A percentile compares a stretch with the other conserved stretches of the same genome.
These are phyloP conservation scores for Rhizopus delemar DNA, from an alignment of 371 early-diverging fungal genomes.

Conservation along the genomic window DNA sequence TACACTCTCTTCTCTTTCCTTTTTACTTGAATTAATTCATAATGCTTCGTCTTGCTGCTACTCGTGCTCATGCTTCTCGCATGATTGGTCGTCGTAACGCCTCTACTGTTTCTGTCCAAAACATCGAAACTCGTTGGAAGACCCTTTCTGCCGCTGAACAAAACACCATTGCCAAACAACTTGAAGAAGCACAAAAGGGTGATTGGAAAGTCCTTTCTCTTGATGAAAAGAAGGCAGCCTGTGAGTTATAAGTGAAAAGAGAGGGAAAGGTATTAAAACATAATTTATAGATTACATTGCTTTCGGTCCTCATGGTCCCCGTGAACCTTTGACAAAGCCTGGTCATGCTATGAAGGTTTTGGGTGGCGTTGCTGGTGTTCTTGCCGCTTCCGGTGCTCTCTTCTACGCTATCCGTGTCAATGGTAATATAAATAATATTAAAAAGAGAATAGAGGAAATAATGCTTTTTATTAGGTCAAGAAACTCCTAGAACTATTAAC, in stretches of 20 bases:
- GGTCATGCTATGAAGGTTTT: slow-evolving; percentile 74
- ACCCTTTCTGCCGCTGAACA: slow-evolving; percentile 85
- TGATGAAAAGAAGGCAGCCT: slow-evolving; percentile 92
- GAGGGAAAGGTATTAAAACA: too few relatives aligned
- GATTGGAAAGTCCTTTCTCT: slow-evolving; percentile 91
- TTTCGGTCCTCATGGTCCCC: slow-evolving; percentile 92
- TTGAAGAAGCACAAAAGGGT: slow-evolving; percentile 84
- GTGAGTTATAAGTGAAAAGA: slow-evolving; percentile 54
- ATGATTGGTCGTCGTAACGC: slow-evolving; percentile 47
- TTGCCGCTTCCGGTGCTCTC: slow-evolving; percentile 59
- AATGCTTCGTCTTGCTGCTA: slow-evolving; percentile 48
- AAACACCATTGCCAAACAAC: slow-evolving; percentile 76
- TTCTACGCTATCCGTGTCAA: slow-evolving; percentile 68
- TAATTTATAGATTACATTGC: slow-evolving; percentile 75
- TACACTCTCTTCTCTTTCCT: slow-evolving; percentile 25
- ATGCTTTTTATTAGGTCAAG: slow-evolving; percentile 45
- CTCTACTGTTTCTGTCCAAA: slow-evolving; percentile 64
- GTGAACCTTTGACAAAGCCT: slow-evolving; percentile 77
- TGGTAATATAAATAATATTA: slow-evolving; percentile 57
- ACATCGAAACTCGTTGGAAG: slow-evolving; percentile 82
- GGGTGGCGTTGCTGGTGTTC: slow-evolving; percentile 65
- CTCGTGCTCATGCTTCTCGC: slow-evolving; percentile 37
- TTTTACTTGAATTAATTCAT: slow-evolving; percentile 18
- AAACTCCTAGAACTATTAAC: slow-evolving; percentile 74
- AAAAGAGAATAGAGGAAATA: neutral